phyloP scores from a whole-genome alignment of 345 rosid genomes.

The Pseudoturritis turrita region DNA sequence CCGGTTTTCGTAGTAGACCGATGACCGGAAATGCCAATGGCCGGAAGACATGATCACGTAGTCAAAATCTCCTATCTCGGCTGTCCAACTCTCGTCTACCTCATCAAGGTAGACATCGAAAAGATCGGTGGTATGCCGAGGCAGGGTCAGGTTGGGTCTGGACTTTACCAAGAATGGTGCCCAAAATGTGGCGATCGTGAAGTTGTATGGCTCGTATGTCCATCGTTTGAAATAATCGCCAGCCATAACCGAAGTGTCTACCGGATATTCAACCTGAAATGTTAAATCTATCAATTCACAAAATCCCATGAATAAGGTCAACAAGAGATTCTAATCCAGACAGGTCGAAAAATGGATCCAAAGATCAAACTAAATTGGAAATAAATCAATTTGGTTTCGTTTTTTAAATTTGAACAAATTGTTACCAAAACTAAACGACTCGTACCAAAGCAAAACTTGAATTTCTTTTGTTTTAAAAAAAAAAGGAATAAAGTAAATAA shows the following conservation, averaged over 20 bases:
- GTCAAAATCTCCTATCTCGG: constrained; percentile 53
- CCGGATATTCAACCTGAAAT: constrained; percentile 68
- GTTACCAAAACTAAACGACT: neutral
- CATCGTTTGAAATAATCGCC: constrained; percentile 60
- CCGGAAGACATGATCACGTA: constrained; percentile 62
- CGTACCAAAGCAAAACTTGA: neutral
- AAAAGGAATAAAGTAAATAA: neutral
- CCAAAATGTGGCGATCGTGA: constrained; percentile 69
- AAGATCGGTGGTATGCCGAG: constrained; percentile 37
- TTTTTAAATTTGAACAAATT: neutral
- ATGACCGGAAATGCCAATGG: constrained; percentile 76
- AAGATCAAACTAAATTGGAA: neutral
- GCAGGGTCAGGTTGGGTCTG: constrained; percentile 34
- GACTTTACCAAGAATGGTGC: constrained; percentile 57
- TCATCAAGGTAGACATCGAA: constrained; percentile 67
- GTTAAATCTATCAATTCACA: neutral
- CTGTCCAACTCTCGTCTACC: constrained; percentile 46
- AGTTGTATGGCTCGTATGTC: constrained; percentile 65
- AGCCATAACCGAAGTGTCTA: constrained; percentile 50
- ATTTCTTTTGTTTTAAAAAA: neutral
- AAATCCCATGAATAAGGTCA: neutral
- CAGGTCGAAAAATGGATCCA: neutral
- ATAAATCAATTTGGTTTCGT: neutral
- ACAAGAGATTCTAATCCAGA: neutral
- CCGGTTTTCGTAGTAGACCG: constrained; percentile 44